Evolutionary conservation across 2,329 filamentous ascomycete species (phyloP).

Genomic region (Colletotrichum camelliae): DNA sequence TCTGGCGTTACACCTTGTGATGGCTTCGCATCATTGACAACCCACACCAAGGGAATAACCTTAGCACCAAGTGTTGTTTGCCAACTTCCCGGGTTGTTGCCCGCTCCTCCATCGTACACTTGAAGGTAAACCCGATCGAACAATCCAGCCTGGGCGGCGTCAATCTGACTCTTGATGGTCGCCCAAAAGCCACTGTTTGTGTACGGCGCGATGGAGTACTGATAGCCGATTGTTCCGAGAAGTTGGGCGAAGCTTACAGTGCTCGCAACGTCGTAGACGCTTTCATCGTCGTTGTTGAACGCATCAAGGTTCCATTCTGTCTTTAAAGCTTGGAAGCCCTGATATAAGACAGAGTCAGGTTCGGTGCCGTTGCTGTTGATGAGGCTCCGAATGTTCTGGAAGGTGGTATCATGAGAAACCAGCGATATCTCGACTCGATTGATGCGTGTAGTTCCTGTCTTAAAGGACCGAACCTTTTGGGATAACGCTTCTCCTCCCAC

Average conservation of each 20-base stretch:
- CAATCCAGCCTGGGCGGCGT: constrained; percentile 30
- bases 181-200: constrained; percentile 44
- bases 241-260: constrained; percentile 47
- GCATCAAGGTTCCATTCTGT: constrained; percentile 48
- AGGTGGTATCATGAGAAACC: constrained; percentile 37
- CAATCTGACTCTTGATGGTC: constrained; percentile 32
- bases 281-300: constrained; percentile 52
- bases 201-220: constrained; percentile 49
- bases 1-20: constrained; percentile 39
- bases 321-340: constrained; percentile 45
- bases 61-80: constrained; percentile 40
- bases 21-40: constrained; percentile 51
- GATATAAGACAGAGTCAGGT: constrained; percentile 37
- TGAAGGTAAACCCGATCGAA: constrained; percentile 48
- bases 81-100: constrained; percentile 45
- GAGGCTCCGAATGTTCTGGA: constrained; percentile 39
- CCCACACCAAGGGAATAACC: constrained; percentile 49
- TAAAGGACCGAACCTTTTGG: constrained; percentile 45
- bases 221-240: constrained; percentile 45
- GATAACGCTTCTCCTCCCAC: constrained; percentile 54
- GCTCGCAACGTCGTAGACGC: constrained; percentile 45
- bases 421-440: constrained; percentile 47
- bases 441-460: constrained; percentile 37
- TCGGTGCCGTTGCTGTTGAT: constrained; percentile 39
- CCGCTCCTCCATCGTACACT: constrained; percentile 49